Conservation (phyloP, 192 early-diverging fungal species). For the Rhizophagus prolifer region DNA sequence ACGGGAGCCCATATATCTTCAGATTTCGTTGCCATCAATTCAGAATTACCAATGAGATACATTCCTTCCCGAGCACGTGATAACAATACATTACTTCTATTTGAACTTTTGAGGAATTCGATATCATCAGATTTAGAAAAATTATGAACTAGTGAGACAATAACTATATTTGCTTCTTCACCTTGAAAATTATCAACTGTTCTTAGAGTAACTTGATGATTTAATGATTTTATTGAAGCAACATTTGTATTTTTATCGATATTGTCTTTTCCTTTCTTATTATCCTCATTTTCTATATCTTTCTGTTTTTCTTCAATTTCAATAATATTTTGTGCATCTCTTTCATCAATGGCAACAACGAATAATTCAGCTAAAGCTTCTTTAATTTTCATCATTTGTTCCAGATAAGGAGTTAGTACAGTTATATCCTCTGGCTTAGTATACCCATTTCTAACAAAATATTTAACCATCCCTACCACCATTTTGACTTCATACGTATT, state of each 20-base stretch:
- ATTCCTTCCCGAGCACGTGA: constrained; percentile 61
- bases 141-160: constrained; percentile 44
- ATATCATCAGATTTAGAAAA: constrained; percentile 32
- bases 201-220: constrained; percentile 35
- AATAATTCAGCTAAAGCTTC: constrained; percentile 34
- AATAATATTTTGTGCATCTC: constrained; percentile 38
- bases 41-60: constrained; percentile 54
- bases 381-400: constrained; percentile 48
- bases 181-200: constrained; percentile 52
- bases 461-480: constrained; percentile 44
- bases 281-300: neutral
- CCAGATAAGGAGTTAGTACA: constrained; percentile 56
- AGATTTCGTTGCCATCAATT: constrained; percentile 31
- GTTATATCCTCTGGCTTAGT: constrained; percentile 46
- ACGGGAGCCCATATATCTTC: constrained; percentile 43
- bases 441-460: constrained; percentile 55
- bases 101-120: constrained; percentile 55
- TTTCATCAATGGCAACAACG: constrained; percentile 39
- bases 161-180: constrained; percentile 43
- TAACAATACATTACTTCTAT: constrained; percentile 57
- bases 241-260: neutral
- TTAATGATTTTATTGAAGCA: neutral
- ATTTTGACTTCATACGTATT: constrained; percentile 53
- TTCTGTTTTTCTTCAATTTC: constrained; percentile 10
- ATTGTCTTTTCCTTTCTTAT: neutral